Conservation (phyloP, 2,329 filamentous ascomycete species). For the Fusarium phyllophilum region DNA sequence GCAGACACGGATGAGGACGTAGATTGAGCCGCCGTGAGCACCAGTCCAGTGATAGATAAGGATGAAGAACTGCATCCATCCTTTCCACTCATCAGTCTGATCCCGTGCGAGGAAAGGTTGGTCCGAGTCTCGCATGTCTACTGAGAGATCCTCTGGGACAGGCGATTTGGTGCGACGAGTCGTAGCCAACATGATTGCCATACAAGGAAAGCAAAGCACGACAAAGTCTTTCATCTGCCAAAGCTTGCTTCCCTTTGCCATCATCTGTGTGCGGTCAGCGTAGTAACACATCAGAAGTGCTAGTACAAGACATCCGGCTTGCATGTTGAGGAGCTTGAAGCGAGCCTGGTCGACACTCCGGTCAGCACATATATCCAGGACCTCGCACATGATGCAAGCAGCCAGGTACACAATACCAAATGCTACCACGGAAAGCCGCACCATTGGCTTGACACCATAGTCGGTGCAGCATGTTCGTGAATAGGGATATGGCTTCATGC, state of each 20-base stretch:
- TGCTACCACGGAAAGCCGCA: conserved; percentile 19
- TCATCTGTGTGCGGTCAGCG: conserved; percentile 43
- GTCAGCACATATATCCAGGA: background rate
- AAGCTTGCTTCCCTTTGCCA: conserved; percentile 37
- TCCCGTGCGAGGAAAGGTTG: background rate
- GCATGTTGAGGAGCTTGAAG: conserved; percentile 31
- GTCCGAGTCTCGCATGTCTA: background rate
- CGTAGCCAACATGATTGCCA: background rate
- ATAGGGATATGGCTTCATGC: conserved; percentile 51
- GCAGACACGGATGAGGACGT: conserved; percentile 63
- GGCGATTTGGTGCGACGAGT: conserved; percentile 5
- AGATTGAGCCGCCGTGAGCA: conserved; percentile 57
- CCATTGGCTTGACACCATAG: conserved; percentile 48
- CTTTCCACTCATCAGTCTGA: conserved; percentile 73
- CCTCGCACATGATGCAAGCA: conserved; percentile 27
- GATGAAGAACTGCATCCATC: conserved; percentile 67
- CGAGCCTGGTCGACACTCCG: background rate
- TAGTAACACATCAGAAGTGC: conserved; percentile 40
- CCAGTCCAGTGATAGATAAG: conserved; percentile 67
- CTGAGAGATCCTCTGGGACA: rapidly evolving
- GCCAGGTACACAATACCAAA: conserved; percentile 23
- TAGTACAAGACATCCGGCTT: conserved; percentile 32
- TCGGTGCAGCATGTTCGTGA: conserved; percentile 63
- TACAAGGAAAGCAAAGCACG: conserved; percentile 1
- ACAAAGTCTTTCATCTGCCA: conserved; percentile 28